Evolutionary conservation across 306 rosid species (phyloP).

Genomic region (Benincasa hispida): DNA sequence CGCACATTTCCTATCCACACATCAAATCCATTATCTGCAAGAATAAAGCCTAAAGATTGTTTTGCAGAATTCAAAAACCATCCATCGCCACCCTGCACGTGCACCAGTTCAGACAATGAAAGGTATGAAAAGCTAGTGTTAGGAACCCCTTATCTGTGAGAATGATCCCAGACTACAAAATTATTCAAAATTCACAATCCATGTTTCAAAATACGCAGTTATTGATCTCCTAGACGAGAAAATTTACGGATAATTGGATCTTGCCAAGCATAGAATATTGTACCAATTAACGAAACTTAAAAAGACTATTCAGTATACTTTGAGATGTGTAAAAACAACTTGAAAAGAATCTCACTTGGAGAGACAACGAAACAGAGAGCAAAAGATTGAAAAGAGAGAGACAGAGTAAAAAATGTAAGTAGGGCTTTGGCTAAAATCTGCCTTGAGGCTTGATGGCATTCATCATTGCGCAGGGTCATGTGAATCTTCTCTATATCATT

Average conservation of each 20-base stretch:
- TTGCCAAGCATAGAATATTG: not conserved
- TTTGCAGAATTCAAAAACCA: constrained; percentile 77
- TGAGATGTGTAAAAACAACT: not conserved
- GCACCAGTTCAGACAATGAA: constrained; percentile 6
- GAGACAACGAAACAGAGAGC: not conserved
- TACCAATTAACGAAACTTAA: not conserved
- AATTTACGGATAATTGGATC: not conserved
- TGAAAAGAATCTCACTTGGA: not conserved
- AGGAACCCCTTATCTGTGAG: not conserved
- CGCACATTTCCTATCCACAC: constrained; percentile 97
- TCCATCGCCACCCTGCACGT: constrained; percentile 76
- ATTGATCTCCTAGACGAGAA: not conserved
- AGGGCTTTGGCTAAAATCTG: not conserved
- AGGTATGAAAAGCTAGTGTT: not conserved
- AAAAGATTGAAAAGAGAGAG: not conserved
- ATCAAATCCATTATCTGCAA: constrained; percentile 89
- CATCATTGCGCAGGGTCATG: too few relatives aligned
- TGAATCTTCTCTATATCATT: too few relatives aligned
- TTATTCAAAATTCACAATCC: not conserved
- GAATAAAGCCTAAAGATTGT: constrained; percentile 82
- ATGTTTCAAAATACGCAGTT: constrained; percentile 6
- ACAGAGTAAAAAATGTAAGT: too few relatives aligned
- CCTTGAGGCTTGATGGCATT: not conserved
- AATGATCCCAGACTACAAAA: not conserved
- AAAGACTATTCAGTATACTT: not conserved